Evolutionary conservation across 768 basidiomycete genomes (phyloP).

Genomic region (Psilocybe subaeruginosa): DNA sequence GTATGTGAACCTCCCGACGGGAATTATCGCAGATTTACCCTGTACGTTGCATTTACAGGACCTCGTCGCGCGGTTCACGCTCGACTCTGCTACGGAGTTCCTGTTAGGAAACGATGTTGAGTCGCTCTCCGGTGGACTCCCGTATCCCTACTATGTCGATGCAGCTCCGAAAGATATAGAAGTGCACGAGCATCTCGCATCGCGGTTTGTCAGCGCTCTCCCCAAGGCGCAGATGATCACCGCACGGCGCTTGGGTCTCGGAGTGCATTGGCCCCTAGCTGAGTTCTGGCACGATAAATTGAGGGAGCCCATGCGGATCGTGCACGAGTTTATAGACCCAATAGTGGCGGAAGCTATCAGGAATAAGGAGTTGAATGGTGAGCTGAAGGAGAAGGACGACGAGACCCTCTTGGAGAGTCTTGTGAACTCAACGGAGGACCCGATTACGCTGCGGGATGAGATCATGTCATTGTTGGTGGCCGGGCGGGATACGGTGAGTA

Average conservation of each 20-base stretch:
- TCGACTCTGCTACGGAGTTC: conserved; percentile 63
- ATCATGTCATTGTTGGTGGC: conserved; percentile 47
- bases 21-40: too few relatives aligned
- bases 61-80: conserved; percentile 53
- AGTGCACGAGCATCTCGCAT: conserved; percentile 25
- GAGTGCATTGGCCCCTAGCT: conserved; percentile 44
- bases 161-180: neutral
- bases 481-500: conserved; percentile 45
- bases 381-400: conserved; percentile 27
- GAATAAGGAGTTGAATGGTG: conserved; percentile 9
- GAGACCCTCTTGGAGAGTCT: conserved; percentile 49
- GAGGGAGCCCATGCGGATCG: conserved; percentile 38
- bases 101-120: conserved; percentile 50
- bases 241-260: conserved; percentile 35
- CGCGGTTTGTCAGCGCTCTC: conserved; percentile 35
- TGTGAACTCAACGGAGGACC: conserved; percentile 40
- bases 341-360: conserved; percentile 45
- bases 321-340: conserved; percentile 51
- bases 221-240: conserved; percentile 34
- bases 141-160: conserved; percentile 6
- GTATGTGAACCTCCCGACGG: conserved; percentile 16
- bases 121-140: conserved; percentile 28
- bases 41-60: conserved; percentile 28
- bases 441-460: conserved; percentile 41
- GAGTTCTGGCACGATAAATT: conserved; percentile 47